These are phyloP conservation scores for Monilinia polystroma DNA, from an alignment of 2,329 filamentous ascomycete species.

Conservation along the genomic window DNA sequence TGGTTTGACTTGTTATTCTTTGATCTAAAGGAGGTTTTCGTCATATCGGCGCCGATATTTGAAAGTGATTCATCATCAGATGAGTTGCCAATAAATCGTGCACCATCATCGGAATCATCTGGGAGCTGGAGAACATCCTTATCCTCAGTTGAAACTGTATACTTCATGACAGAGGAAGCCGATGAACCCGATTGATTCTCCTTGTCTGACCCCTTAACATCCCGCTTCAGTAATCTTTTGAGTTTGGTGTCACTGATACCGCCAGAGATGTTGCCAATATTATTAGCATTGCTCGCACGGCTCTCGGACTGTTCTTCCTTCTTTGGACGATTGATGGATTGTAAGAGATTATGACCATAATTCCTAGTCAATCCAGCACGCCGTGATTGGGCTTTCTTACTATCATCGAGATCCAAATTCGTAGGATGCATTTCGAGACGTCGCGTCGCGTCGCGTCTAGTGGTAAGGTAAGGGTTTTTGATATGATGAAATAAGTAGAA, in stretches of 20 bases:
- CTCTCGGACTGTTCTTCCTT: not conserved
- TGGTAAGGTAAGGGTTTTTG: not conserved
- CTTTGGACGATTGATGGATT: constrained; percentile 13
- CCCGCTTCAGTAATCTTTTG: not conserved
- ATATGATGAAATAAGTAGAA: not conserved
- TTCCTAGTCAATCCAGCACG: constrained; percentile 17
- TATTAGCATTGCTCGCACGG: not conserved
- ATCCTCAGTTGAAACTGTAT: not conserved
- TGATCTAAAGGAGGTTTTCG: constrained; percentile 9
- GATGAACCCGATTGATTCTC: constrained; percentile 3
- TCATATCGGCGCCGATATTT: constrained; percentile 20
- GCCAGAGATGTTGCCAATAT: not conserved
- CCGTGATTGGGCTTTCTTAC: constrained; percentile 12
- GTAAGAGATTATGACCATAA: constrained; percentile 11
- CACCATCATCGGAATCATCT: constrained; percentile 22
- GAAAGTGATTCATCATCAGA: constrained; percentile 14
- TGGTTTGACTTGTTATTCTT: not conserved
- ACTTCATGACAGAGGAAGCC: not conserved
- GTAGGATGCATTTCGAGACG: constrained; percentile 11
- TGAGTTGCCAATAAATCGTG: not conserved
- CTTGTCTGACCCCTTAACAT: constrained; percentile 4
- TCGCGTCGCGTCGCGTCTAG: constrained; percentile 20
- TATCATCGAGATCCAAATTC: constrained; percentile 21
- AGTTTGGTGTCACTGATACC: not conserved
- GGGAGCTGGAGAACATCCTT: constrained; percentile 13